These are phyloP conservation scores for Eurotiales sp. DNA, from an alignment of 2,329 filamentous ascomycete species.

Conservation along the genomic window DNA sequence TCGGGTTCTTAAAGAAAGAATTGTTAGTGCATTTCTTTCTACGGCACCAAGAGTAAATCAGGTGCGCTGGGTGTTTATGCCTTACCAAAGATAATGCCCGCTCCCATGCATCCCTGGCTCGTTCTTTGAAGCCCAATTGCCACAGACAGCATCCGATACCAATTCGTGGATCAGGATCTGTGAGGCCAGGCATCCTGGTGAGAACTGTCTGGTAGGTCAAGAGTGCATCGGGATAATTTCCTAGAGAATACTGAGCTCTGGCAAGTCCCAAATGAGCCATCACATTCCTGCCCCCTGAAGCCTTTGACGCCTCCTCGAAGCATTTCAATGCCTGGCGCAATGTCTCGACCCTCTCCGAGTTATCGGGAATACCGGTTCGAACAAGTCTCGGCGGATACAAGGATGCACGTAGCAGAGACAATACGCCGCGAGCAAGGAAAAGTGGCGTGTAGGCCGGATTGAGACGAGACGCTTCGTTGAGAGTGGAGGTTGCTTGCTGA, in stretches of 20 bases:
- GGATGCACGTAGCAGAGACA: slow-evolving; percentile 83
- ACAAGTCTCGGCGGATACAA: slow-evolving; percentile 69
- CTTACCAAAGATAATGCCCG: slow-evolving; percentile 72
- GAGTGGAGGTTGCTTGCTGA: slow-evolving; percentile 79
- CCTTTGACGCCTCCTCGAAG: slow-evolving; percentile 88
- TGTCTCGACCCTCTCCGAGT: slow-evolving; percentile 69
- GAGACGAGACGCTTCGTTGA: slow-evolving; percentile 93
- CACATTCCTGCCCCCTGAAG: slow-evolving; percentile 82
- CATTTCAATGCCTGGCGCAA: slow-evolving; percentile 83
- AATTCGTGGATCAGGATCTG: slow-evolving; percentile 91
- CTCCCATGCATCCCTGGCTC: slow-evolving; percentile 88
- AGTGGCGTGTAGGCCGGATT: slow-evolving; percentile 90
- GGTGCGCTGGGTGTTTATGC: neutral
- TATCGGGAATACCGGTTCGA: slow-evolving; percentile 61
- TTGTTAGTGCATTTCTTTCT: neutral
- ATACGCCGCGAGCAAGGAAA: slow-evolving; percentile 83
- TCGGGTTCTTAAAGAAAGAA: slow-evolving; percentile 51
- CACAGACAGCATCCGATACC: slow-evolving; percentile 96
- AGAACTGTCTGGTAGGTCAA: slow-evolving; percentile 83
- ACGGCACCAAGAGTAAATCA: neutral
- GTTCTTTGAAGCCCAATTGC: slow-evolving; percentile 91
- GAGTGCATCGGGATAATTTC: slow-evolving; percentile 79
- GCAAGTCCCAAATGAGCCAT: slow-evolving; percentile 89
- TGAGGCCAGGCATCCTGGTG: slow-evolving; percentile 77
- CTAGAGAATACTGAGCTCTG: slow-evolving; percentile 78